Percentiles rank a stretch among this genome's conserved stretches.
Conservation (phyloP, 495 filamentous ascomycete genomes). For the Penicillium diatomitis region DNA sequence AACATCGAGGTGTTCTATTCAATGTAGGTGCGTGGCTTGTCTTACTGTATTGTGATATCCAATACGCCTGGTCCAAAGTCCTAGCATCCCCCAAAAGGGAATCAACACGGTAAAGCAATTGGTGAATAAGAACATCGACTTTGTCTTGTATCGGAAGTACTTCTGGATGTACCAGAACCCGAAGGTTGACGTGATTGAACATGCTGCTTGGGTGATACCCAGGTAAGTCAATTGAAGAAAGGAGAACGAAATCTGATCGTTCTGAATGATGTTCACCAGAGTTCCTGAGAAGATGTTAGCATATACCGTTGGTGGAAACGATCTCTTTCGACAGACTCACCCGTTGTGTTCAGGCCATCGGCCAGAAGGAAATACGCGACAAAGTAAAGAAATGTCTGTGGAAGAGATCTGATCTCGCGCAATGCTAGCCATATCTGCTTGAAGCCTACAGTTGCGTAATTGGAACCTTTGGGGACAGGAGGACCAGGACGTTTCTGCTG, state of each 20-base stretch:
- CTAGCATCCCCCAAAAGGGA: conserved; percentile 44
- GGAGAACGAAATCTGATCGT: conserved; percentile 36
- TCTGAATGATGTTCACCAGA: conserved; percentile 39
- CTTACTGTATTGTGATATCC: conserved; percentile 39
- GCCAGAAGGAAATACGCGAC: conserved; percentile 41
- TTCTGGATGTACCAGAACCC: conserved; percentile 45
- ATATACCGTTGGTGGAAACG: too few relatives aligned
- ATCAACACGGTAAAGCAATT: conserved; percentile 42
- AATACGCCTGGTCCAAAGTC: conserved; percentile 36
- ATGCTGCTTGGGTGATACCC: conserved; percentile 35
- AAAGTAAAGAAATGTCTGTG: conserved; percentile 39
- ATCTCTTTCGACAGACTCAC: conserved; percentile 8
- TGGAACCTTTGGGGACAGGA: conserved; percentile 36
- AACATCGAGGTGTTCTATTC: too few relatives aligned
- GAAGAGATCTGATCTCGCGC: conserved; percentile 31
- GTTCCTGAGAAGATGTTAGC: conserved; percentile 17
- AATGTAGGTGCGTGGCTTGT: not conserved
- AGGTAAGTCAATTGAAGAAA: conserved; percentile 43
- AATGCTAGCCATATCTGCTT: conserved; percentile 40
- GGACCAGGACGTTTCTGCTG: conserved; percentile 40
- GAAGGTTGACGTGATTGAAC: conserved; percentile 37
- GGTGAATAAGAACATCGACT: conserved; percentile 41
- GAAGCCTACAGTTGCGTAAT: conserved; percentile 37
- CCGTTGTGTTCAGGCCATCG: conserved; percentile 43
- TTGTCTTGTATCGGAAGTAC: conserved; percentile 39